These are phyloP conservation scores for Chionographis japonica DNA, from an alignment of 106 monocot species.

Conservation along the genomic window DNA sequence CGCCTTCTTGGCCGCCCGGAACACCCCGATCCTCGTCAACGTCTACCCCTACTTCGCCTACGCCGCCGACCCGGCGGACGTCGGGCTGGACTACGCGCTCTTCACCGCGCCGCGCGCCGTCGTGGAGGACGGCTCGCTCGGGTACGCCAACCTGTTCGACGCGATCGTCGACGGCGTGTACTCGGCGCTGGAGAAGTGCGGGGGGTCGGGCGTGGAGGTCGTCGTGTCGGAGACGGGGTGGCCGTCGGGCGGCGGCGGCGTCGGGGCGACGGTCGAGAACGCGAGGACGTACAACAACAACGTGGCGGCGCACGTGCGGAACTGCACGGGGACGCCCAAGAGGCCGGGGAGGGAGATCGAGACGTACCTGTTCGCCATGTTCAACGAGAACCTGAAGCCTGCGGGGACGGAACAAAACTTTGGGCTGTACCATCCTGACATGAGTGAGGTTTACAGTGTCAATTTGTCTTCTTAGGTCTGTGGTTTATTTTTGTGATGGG, in stretches of 20 bases:
- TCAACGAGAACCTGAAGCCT: constrained; percentile 20
- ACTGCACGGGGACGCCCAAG: constrained; percentile 12
- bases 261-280: constrained; percentile 5
- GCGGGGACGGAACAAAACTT: constrained; percentile 3
- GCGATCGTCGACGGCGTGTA: constrained; percentile 7
- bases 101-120: background rate
- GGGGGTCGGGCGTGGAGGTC: constrained; percentile 1
- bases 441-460: background rate
- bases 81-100: background rate
- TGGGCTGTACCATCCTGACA: constrained; percentile 8
- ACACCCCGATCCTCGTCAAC: constrained; percentile 2
- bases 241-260: constrained; percentile 1
- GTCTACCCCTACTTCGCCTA: constrained; percentile 15
- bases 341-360: constrained; percentile 3
- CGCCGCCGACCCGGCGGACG: background rate
- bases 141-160: constrained; percentile 14
- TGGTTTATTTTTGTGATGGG: too few species aligned
- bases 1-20: background rate
- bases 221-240: constrained; percentile 16
- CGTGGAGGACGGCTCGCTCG: background rate
- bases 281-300: constrained; percentile 11
- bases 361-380: constrained; percentile 18
- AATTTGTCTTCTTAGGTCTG: background rate
- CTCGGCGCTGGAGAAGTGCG: constrained; percentile 7
- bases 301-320: background rate